Evolutionary conservation across 768 basidiomycete genomes (phyloP).

Genomic region (Scleroderma citrinum): DNA sequence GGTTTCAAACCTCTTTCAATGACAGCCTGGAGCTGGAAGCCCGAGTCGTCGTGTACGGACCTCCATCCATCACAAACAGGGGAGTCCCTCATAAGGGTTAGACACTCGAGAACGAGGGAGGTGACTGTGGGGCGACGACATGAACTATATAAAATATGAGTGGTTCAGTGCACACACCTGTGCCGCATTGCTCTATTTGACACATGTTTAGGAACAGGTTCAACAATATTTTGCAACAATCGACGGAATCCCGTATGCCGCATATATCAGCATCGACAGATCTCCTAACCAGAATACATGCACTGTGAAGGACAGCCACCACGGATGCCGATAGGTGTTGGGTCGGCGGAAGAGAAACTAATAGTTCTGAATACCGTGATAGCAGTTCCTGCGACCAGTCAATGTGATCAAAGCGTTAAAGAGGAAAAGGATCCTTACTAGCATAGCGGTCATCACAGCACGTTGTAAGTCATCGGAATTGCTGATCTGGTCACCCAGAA

Average conservation of each 20-base stretch:
- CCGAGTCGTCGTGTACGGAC: conserved; percentile 9
- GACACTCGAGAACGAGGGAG: conserved; percentile 14
- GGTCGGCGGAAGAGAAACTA: conserved; percentile 10
- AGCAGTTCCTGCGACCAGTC: conserved; percentile 13
- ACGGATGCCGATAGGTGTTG: conserved; percentile 13
- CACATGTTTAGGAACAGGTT: conserved; percentile 20
- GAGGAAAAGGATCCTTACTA: conserved; percentile 13
- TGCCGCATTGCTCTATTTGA: conserved; percentile 12
- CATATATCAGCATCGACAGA: conserved; percentile 19
- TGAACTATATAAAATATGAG: not conserved
- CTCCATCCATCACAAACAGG: conserved; percentile 20
- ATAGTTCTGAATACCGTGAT: conserved; percentile 17
- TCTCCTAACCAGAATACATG: conserved; percentile 15
- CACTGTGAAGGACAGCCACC: conserved; percentile 13
- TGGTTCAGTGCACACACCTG: conserved; percentile 11
- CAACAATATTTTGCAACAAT: conserved; percentile 26
- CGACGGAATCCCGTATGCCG: conserved; percentile 22
- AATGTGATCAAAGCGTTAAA: not conserved
- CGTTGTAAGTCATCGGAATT: not conserved
- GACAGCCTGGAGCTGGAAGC: conserved; percentile 6
- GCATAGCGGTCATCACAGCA: conserved; percentile 21
- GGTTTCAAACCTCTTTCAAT: conserved; percentile 17
- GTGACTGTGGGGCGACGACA: conserved; percentile 10
- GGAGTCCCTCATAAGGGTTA: conserved; percentile 7
- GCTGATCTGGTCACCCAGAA: conserved; percentile 1